Percentiles rank a stretch among this genome's conserved stretches.
These are phyloP conservation scores for Leccinum barrowsii DNA, from an alignment of 768 basidiomycete genomes.

Conservation along the genomic window DNA sequence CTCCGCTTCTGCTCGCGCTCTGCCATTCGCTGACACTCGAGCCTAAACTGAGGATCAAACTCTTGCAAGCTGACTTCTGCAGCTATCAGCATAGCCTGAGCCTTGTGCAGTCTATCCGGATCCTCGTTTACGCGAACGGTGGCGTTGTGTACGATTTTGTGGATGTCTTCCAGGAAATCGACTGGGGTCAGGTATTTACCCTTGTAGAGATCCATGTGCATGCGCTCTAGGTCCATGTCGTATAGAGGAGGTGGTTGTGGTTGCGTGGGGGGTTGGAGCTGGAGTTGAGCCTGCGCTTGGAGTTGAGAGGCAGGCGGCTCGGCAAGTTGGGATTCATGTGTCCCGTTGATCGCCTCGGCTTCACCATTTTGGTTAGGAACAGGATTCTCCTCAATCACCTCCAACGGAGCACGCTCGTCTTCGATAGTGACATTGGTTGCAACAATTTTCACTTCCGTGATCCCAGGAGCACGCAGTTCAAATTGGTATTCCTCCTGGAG, in stretches of 20 bases:
- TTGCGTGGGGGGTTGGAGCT: constrained; percentile 34
- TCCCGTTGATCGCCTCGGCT: constrained; percentile 42
- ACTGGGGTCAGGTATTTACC: constrained; percentile 83
- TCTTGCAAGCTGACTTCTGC: constrained; percentile 83
- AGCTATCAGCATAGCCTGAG: constrained; percentile 86
- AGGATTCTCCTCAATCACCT: constrained; percentile 37
- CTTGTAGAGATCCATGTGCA: constrained; percentile 82
- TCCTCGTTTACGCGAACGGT: constrained; percentile 57
- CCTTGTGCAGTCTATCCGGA: constrained; percentile 70
- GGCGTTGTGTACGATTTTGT: constrained; percentile 78
- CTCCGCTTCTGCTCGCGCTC: constrained; percentile 65
- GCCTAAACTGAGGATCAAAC: constrained; percentile 71
- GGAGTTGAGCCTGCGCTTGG: constrained; percentile 36
- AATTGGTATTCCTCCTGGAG: constrained; percentile 73
- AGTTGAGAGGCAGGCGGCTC: constrained; percentile 29
- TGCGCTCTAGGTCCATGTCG: constrained; percentile 89
- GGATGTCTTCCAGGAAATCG: constrained; percentile 81
- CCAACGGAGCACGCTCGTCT: constrained; percentile 40
- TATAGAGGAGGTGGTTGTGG: constrained; percentile 50
- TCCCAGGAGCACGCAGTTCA: constrained; percentile 32
- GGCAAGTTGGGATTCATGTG: constrained; percentile 17
- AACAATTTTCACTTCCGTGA: constrained; percentile 32
- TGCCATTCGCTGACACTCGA: constrained; percentile 90
- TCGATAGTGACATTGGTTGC: constrained; percentile 38
- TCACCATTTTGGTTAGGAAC: constrained; percentile 18